Evolutionary conservation across 2,329 filamentous ascomycete genomes (phyloP).

Genomic region (Apiospora koreana): DNA sequence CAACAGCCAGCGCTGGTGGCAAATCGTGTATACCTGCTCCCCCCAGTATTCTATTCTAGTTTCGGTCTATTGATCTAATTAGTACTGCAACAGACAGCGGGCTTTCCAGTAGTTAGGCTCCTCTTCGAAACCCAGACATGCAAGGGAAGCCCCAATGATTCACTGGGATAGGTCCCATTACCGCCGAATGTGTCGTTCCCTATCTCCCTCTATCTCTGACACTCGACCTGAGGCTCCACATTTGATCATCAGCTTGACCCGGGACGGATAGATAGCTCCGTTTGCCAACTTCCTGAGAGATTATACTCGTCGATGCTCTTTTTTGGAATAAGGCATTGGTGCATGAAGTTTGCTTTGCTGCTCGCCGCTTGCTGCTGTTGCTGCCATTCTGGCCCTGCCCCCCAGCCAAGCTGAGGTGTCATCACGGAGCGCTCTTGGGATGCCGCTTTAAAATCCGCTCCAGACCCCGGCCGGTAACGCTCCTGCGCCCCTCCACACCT

Average conservation of each 20-base stretch:
- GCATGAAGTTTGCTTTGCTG: conserved; percentile 1
- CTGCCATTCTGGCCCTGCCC: neutral
- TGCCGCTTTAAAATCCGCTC: conserved; percentile 26
- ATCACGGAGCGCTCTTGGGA: conserved; percentile 16
- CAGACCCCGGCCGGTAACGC: conserved; percentile 24
- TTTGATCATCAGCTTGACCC: neutral
- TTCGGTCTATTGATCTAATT: neutral
- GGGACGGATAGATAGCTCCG: conserved; percentile 5
- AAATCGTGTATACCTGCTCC: neutral
- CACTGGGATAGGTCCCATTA: neutral
- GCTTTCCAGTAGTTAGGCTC: neutral
- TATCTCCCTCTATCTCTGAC: neutral
- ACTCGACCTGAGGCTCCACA: neutral
- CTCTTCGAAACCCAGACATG: neutral
- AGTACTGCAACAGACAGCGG: neutral
- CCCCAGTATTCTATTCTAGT: neutral
- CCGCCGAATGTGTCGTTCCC: neutral
- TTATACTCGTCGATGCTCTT: neutral
- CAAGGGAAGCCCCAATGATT: neutral
- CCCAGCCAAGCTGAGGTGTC: conserved; percentile 1
- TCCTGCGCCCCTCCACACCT: conserved; percentile 31
- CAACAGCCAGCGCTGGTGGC: neutral
- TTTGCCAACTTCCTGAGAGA: neutral
- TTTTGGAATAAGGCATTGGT: neutral
- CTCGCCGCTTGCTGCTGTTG: too few species aligned